These are phyloP conservation scores for Rutstroemia sp. DNA, from an alignment of 2,329 filamentous ascomycete species.

Conservation along the genomic window DNA sequence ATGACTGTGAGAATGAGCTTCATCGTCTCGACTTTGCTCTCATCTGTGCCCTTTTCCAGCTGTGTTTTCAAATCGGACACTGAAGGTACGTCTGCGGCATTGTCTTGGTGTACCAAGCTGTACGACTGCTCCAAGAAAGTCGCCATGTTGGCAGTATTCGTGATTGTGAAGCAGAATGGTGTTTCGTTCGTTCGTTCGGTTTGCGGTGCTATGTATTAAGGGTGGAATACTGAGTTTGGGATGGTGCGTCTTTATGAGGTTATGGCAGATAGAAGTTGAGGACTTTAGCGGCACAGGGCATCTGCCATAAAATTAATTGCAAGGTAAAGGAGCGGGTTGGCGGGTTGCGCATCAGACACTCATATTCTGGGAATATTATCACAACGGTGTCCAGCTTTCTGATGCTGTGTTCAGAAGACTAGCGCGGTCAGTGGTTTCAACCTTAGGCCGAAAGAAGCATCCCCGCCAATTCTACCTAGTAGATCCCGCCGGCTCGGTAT, in stretches of 20 bases:
- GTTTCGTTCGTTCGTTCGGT: constrained; percentile 16
- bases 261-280: constrained; percentile 11
- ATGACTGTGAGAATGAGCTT: constrained; percentile 94
- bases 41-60: constrained; percentile 89
- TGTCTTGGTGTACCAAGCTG: constrained; percentile 96
- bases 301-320: constrained; percentile 15
- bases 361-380: constrained; percentile 8
- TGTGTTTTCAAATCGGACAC: constrained; percentile 87
- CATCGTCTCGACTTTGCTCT: constrained; percentile 91
- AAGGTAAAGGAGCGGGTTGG: constrained; percentile 13
- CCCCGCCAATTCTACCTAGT: constrained; percentile 1
- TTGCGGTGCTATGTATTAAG: constrained; percentile 2
- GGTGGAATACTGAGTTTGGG: constrained; percentile 12
- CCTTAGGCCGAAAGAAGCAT: constrained; percentile 3
- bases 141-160: constrained; percentile 60
- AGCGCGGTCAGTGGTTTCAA: constrained; percentile 7
- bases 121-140: constrained; percentile 92
- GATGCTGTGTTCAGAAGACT: constrained; percentile 10
- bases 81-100: constrained; percentile 83
- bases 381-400: constrained; percentile 10
- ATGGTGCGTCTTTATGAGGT: constrained; percentile 12
- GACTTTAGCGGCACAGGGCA: constrained; percentile 5
- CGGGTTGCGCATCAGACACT: constrained; percentile 20
- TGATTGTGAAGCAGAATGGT: constrained; percentile 14
- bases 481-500: neutral